These are phyloP conservation scores for Sugiyamaella japonica DNA, from an alignment of 1,139 yeast species.

Conservation along the genomic window DNA sequence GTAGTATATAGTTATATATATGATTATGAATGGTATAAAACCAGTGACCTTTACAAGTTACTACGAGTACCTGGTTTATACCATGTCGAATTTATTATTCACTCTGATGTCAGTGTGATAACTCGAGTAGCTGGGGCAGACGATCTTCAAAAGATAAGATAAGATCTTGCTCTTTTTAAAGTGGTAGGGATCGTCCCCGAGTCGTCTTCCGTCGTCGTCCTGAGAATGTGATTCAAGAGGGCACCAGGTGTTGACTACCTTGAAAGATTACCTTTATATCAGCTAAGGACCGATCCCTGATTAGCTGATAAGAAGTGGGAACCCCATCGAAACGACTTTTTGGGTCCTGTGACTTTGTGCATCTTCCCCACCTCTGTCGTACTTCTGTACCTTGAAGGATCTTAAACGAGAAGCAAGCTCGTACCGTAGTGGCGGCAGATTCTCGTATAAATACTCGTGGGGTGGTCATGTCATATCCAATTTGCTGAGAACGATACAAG, in stretches of 20 bases:
- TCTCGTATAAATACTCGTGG: background rate
- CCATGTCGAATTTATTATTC: too few relatives aligned
- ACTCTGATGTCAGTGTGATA: background rate
- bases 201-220: too few relatives aligned
- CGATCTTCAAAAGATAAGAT: slow-evolving; percentile 12
- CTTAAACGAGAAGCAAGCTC: background rate
- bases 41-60: too few relatives aligned
- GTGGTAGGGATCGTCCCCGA: background rate
- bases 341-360: background rate
- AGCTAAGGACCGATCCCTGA: too few relatives aligned
- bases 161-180: background rate
- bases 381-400: background rate
- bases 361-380: slow-evolving; percentile 4
- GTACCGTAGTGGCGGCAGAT: background rate
- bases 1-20: too few relatives aligned
- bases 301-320: background rate
- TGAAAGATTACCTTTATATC: too few relatives aligned
- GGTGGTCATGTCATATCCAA: background rate
- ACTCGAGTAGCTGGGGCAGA: background rate
- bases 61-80: too few relatives aligned
- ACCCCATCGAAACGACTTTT: background rate
- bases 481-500: background rate
- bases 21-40: too few relatives aligned
- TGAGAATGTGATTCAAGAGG: too few relatives aligned
- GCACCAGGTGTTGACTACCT: background rate